These are phyloP conservation scores for Aspergillus sp. DNA, from an alignment of 2,329 filamentous ascomycete species.

Conservation along the genomic window DNA sequence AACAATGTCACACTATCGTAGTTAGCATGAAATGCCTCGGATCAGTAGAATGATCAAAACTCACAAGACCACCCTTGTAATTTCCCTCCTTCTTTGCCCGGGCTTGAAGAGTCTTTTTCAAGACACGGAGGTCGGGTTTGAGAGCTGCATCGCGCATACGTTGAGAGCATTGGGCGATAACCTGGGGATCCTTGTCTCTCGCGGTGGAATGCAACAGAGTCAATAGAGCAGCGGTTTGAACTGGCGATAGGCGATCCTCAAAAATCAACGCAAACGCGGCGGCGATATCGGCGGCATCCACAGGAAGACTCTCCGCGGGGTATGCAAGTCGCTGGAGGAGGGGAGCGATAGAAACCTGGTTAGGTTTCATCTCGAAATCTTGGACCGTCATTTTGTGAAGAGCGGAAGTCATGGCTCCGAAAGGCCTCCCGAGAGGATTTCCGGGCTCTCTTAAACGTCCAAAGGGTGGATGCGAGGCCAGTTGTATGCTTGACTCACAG, in stretches of 20 bases:
- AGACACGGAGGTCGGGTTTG: conserved; percentile 62
- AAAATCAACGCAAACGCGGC: conserved; percentile 89
- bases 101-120: conserved; percentile 60
- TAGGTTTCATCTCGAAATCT: conserved; percentile 25
- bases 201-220: conserved; percentile 91
- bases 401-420: neutral
- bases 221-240: conserved; percentile 81
- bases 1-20: conserved; percentile 76
- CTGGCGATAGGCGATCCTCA: conserved; percentile 81
- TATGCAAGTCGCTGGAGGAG: conserved; percentile 48
- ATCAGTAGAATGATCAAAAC: conserved; percentile 26
- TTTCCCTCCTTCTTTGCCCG: conserved; percentile 64
- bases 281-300: conserved; percentile 78
- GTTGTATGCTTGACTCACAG: no score
- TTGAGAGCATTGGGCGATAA: conserved; percentile 78
- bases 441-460: neutral
- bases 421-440: neutral
- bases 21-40: neutral
- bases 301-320: conserved; percentile 45
- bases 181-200: conserved; percentile 77
- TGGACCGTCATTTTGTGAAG: conserved; percentile 24
- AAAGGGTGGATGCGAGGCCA: neutral
- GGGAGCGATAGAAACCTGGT: conserved; percentile 45
- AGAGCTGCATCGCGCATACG: conserved; percentile 81
- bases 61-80: conserved; percentile 80